A percentile compares a stretch with the other conserved stretches of the same genome.
These are phyloP conservation scores for Colletotrichum incanum DNA, from an alignment of 2,329 filamentous ascomycete species.

Conservation along the genomic window DNA sequence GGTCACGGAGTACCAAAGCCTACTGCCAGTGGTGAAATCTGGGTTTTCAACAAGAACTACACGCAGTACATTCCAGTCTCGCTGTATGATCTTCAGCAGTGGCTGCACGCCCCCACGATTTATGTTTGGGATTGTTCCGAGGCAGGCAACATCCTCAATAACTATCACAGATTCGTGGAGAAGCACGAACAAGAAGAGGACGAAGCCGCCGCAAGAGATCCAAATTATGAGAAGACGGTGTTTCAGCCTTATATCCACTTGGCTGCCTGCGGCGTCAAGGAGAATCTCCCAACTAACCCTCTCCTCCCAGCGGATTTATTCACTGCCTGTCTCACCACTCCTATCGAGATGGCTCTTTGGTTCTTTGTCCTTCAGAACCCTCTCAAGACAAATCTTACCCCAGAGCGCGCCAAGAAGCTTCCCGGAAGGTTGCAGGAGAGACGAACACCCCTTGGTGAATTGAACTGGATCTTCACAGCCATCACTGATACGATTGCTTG, in stretches of 20 bases:
- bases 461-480: constrained; percentile 99
- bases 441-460: constrained; percentile 91
- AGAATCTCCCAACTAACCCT: constrained; percentile 95
- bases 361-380: constrained; percentile 98
- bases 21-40: constrained; percentile 95
- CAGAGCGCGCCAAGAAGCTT: constrained; percentile 89
- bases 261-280: constrained; percentile 90
- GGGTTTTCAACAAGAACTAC: constrained; percentile 99
- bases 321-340: constrained; percentile 94
- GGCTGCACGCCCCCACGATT: constrained; percentile 94
- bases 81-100: constrained; percentile 93
- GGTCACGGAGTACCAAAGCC: constrained; percentile 97
- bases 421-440: constrained; percentile 94
- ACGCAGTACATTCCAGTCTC: constrained; percentile 99
- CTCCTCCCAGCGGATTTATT: constrained; percentile 95
- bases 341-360: constrained; percentile 96
- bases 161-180: constrained; percentile 94
- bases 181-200: constrained; percentile 94
- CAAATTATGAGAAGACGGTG: constrained; percentile 84
- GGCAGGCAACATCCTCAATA: constrained; percentile 93
- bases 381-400: constrained; percentile 75
- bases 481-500: constrained; percentile 99
- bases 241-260: constrained; percentile 85
- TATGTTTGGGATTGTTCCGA: constrained; percentile 99
- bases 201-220: constrained; percentile 82